phyloP scores from a whole-genome alignment of 768 basidiomycete genomes.

The Mycena polygramma region DNA sequence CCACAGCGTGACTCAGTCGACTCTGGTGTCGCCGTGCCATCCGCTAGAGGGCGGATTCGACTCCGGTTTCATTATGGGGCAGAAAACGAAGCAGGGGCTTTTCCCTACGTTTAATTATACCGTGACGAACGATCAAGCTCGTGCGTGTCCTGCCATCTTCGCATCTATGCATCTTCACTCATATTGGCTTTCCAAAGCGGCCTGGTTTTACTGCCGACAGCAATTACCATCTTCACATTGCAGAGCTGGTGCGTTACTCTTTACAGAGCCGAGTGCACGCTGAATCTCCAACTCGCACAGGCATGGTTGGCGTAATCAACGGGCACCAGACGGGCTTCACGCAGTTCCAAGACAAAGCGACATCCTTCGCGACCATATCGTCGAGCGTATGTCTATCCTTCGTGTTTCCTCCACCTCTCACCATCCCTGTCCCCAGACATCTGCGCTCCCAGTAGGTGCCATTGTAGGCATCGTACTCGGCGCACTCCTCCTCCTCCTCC shows the following conservation, averaged over 20 bases:
- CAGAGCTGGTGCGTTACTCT: not conserved
- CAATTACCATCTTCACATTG: not conserved
- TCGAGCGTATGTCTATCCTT: not conserved
- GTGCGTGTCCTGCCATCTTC: not conserved
- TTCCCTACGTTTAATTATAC: conserved; percentile 1
- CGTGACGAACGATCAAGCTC: not conserved
- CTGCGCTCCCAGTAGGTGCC: not conserved
- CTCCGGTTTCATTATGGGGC: not conserved
- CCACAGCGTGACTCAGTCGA: conserved; percentile 8
- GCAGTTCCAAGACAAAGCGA: not conserved
- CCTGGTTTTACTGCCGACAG: conserved; percentile 1
- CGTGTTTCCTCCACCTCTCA: not conserved
- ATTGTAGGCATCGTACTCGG: conserved; percentile 3
- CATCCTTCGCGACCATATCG: not conserved
- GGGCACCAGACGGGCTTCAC: not conserved
- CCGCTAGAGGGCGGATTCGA: not conserved
- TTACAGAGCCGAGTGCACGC: not conserved
- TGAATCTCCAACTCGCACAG: not conserved
- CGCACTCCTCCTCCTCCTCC: not conserved
- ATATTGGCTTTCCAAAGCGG: not conserved
- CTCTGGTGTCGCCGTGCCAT: not conserved
- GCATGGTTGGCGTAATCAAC: conserved; percentile 21
- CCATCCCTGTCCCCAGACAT: not conserved
- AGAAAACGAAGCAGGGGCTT: not conserved
- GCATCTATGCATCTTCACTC: not conserved